Base-by-base conservation (phyloP, 1,284 basidiomycete species). In the Prillingera fragicola region DNA sequence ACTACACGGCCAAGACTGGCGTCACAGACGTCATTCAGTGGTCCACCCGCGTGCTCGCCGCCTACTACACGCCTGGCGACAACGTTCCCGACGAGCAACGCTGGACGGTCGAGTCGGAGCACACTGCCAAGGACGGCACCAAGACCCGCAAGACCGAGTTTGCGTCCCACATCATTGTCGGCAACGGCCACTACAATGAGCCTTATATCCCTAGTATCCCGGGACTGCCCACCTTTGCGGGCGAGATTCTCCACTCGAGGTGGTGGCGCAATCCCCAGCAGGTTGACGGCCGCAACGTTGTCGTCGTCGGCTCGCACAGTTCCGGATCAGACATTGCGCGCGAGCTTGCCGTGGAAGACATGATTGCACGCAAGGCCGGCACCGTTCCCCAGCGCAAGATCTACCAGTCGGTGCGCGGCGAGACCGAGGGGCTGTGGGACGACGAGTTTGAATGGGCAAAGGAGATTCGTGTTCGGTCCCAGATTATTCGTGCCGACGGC, bases 301-400 rank as follows among this genome's bases (percentile, higher is more conserved):
- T 78, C 18, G 73, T 78, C 1, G 71, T 78, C 7, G 77, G 77
- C 6, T 75, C 73, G 23, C 70, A 67, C n/a, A 71, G 72, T 4
- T 75, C 73, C 0, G 77, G 76, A 0, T 73, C 73, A 14, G 77
- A 78, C 49, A 71, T 78, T 21, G 69, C 73, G 0, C 63, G 77
- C n/a, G 74, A 77, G 43, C 55, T 78, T 7, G 72, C 69, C 6
- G 33, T 46, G 7, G 56, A 65, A 17, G 67, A 73, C 21, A 39
- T 48, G 4, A 27, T 22, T 26, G 14, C n/a, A 15, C 6, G 28
- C 5, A 15, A 29, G 10, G 8, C 22, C 18, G 31, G 24, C 19
- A 35, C 44, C 15, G 27, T 40, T 10, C 57, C 56, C 5, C 50
- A 45, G 27, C 59, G 58, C 9, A 59, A 50, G 19, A 57, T 72